Base-by-base conservation (phyloP, 257 asterid species). In the Verbascum thapsus region DNA sequence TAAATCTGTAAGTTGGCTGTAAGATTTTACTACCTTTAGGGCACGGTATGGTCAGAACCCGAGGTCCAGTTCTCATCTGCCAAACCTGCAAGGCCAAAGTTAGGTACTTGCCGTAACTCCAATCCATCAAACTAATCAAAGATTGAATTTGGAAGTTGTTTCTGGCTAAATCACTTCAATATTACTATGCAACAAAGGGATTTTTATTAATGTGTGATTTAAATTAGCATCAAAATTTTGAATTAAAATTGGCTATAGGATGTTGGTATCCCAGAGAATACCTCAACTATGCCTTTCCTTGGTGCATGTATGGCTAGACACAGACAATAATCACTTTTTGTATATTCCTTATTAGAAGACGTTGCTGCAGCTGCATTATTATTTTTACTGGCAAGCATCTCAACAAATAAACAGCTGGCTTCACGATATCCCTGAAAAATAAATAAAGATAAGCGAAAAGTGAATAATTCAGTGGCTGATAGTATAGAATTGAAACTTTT, bases 11-110 rank as follows among this genome's bases (percentile, higher is more conserved):
- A 0, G 99, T 81, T 3, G 98, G 96, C 57, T 94, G 98, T 71
- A 90, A 62, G 15, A 94, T 85, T 79, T 81, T 87, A 82, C 92
- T 84, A 53, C 99, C 99, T 78, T 84, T 90, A 4, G 96, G 85
- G 54, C 91, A 90, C 3, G 97, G 90, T 49, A 94, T 77, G 38
- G 97, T 90, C 32, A 87, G 79, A 69, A 90, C 85, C 42, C 95
- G 87, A 63, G 85, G 95, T 19, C 98, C 99, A 0, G 96, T 90
- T 58, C 99, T 88, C 99, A 94, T 94, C 90, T 90, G 98, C 98
- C 98, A 90, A 60, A 90, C 83, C 98, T 94, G 84, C 58, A 79
- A 39, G 18, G 19, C 48, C 18, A 52, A 48, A 35, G 41, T 69
- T 52, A 51, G 61, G n/a, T 23, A 37, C 23, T 44, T 45, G 19